Conservation (phyloP, 1,284 basidiomycete species). For the Cutaneotrichosporon mucoides region DNA sequence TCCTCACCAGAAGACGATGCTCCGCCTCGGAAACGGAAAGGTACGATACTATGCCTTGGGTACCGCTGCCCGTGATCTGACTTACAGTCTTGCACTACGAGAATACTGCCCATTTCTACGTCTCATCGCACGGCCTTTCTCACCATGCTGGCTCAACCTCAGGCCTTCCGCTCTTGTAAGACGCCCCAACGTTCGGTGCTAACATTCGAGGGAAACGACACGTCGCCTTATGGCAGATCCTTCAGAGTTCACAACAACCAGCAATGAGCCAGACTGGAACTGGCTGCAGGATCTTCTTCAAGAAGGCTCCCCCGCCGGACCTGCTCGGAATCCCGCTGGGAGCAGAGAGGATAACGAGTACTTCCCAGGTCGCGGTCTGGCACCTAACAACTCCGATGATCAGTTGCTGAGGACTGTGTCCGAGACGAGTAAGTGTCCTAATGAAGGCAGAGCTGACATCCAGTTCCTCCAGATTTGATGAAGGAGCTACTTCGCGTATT, state of each 20-base stretch:
- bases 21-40: background rate
- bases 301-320: background rate
- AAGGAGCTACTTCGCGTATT: conserved; percentile 13
- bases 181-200: background rate
- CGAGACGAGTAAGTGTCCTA: conserved; percentile 1
- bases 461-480: conserved; percentile 13
- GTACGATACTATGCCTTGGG: too few relatives aligned
- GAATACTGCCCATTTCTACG: conserved; percentile 15
- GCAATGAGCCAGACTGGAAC: conserved; percentile 14
- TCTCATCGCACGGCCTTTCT: conserved; percentile 11
- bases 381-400: conserved; percentile 4
- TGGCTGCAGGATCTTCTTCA: conserved; percentile 16
- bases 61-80: too few relatives aligned
- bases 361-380: conserved; percentile 13
- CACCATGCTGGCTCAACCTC: conserved; percentile 20
- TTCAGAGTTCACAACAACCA: background rate
- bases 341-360: conserved; percentile 4
- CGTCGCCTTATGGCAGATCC: background rate
- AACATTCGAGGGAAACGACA: conserved; percentile 2
- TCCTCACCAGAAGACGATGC: background rate
- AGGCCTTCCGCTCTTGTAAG: conserved; percentile 19
- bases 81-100: background rate
- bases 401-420: conserved; percentile 6
- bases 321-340: background rate
- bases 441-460: background rate